phyloP scores from a whole-genome alignment of 2,329 filamentous ascomycete species.

The Fusarium haematococcum region DNA sequence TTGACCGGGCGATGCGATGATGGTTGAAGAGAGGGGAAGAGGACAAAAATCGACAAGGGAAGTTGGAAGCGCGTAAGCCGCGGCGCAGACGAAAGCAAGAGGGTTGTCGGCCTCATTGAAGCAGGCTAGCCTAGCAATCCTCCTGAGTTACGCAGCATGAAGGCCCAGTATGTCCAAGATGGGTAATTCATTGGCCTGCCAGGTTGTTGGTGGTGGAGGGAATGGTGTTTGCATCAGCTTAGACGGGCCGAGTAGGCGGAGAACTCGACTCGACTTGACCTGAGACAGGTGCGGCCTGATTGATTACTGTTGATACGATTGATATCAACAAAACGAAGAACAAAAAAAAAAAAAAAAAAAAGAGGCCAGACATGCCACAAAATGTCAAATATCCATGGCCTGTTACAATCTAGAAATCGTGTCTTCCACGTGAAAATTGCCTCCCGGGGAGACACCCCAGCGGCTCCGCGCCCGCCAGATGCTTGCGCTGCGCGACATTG shows the following conservation, averaged over 20 bases:
- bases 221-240: not conserved
- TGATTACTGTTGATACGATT: not conserved
- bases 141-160: not conserved
- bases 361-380: not conserved
- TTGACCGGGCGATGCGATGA: not conserved
- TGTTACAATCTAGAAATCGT: not conserved
- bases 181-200: not conserved
- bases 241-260: conserved; percentile 5
- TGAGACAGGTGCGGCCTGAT: not conserved
- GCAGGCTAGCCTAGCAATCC: not conserved
- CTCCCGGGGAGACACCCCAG: not conserved
- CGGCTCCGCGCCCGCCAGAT: conserved; percentile 5
- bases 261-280: not conserved
- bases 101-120: not conserved
- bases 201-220: not conserved
- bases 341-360: not conserved
- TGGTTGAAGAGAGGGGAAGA: not conserved
- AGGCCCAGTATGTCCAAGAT: not conserved
- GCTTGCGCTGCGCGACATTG: not conserved
- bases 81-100: conserved; percentile 6
- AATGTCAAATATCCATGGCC: not conserved
- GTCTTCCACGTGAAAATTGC: conserved; percentile 2
- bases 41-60: not conserved
- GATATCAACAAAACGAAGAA: not conserved
- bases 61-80: conserved; percentile 38